These are phyloP conservation scores for Aspergillus bridgeri DNA, from an alignment of 495 filamentous ascomycete species.

Conservation along the genomic window DNA sequence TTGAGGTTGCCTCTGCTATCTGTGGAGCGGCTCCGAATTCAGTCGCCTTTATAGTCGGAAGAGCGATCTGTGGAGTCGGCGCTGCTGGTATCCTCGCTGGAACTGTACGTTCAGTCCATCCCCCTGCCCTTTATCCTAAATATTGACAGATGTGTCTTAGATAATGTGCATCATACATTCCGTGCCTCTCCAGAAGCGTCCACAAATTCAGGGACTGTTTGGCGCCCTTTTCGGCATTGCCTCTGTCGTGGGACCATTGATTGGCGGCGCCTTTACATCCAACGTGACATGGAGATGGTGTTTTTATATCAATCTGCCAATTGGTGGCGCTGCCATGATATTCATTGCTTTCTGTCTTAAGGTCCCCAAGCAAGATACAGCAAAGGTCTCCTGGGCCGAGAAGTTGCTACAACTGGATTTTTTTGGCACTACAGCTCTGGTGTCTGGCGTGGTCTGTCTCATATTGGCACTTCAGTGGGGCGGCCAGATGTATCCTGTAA, in stretches of 20 bases:
- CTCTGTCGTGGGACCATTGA: slow-evolving; percentile 42
- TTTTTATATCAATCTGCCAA: slow-evolving; percentile 51
- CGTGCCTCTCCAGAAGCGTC: slow-evolving; percentile 50
- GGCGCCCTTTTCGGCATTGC: slow-evolving; percentile 52
- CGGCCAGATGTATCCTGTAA: slow-evolving; percentile 27
- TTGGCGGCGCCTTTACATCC: slow-evolving; percentile 47
- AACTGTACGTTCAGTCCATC: slow-evolving; percentile 17
- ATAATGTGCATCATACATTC: slow-evolving; percentile 51
- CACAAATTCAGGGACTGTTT: slow-evolving; percentile 44
- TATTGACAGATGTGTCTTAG: too few relatives aligned
- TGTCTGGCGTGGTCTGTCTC: slow-evolving; percentile 29
- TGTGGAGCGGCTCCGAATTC: slow-evolving; percentile 59
- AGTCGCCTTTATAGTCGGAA: slow-evolving; percentile 57
- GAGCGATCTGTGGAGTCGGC: slow-evolving; percentile 50
- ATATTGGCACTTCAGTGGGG: slow-evolving; percentile 45
- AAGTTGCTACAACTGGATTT: not conserved
- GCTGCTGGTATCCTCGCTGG: slow-evolving; percentile 33
- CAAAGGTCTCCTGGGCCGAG: not conserved
- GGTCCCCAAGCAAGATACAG: not conserved
- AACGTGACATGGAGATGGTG: slow-evolving; percentile 50
- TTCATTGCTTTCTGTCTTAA: slow-evolving; percentile 5
- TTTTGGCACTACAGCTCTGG: not conserved
- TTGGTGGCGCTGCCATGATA: slow-evolving; percentile 34
- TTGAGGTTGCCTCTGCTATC: slow-evolving; percentile 65
- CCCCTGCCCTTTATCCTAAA: too few relatives aligned